phyloP scores from a whole-genome alignment of 768 basidiomycete genomes.

The Tricholoma bakamatsutake region DNA sequence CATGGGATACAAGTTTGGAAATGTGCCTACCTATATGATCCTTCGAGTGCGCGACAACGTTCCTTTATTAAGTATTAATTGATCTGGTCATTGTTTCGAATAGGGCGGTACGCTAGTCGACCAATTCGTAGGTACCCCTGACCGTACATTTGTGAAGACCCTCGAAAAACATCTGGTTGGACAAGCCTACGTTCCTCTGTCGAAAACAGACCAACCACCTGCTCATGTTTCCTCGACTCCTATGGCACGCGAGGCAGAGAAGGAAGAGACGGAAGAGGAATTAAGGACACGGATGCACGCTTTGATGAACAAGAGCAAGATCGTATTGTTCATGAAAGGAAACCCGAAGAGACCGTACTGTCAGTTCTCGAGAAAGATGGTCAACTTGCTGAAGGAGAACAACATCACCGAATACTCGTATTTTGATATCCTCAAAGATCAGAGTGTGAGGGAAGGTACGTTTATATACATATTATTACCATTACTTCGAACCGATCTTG shows the following conservation, averaged over 20 bases:
- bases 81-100: neutral
- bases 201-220: constrained; percentile 38
- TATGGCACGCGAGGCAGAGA: constrained; percentile 8
- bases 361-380: constrained; percentile 78
- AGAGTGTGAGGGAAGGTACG: constrained; percentile 73
- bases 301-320: constrained; percentile 74
- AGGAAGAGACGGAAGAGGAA: constrained; percentile 56
- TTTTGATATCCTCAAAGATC: constrained; percentile 83
- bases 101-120: constrained; percentile 87
- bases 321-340: constrained; percentile 93
- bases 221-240: constrained; percentile 21
- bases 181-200: neutral
- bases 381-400: constrained; percentile 58
- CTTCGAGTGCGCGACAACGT: constrained; percentile 53
- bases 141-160: constrained; percentile 50
- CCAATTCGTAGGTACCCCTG: constrained; percentile 78
- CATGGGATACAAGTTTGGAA: constrained; percentile 56
- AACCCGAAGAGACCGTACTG: constrained; percentile 72
- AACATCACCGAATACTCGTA: constrained; percentile 54
- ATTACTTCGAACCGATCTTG: neutral
- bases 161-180: constrained; percentile 52
- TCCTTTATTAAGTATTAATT: neutral
- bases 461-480: constrained; percentile 1
- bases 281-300: constrained; percentile 54
- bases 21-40: constrained; percentile 81